These are phyloP conservation scores for Termitomyces sp. DNA, from an alignment of 768 basidiomycete species.

Conservation along the genomic window DNA sequence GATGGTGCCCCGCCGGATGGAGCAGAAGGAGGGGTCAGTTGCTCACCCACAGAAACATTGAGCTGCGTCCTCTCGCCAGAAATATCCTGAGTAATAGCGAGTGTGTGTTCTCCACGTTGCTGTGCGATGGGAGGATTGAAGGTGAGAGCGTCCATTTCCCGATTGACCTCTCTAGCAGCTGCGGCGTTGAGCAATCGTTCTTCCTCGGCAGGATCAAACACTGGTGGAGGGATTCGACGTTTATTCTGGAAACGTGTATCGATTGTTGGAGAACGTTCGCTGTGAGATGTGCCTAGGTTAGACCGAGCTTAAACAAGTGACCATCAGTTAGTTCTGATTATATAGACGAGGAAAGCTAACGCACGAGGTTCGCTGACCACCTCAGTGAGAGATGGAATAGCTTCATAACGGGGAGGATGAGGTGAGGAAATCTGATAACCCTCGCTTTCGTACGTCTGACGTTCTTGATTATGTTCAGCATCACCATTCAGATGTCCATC, in stretches of 20 bases:
- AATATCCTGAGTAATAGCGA: slow-evolving; percentile 15
- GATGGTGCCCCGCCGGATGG: slow-evolving; percentile 38
- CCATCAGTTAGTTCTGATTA: background rate
- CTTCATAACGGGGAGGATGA: slow-evolving; percentile 16
- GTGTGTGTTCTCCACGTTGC: slow-evolving; percentile 16
- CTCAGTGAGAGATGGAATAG: slow-evolving; percentile 4
- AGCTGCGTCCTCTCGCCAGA: slow-evolving; percentile 5
- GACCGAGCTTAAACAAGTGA: background rate
- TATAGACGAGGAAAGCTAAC: background rate
- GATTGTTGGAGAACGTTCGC: slow-evolving; percentile 5
- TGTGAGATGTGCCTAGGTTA: slow-evolving; percentile 1
- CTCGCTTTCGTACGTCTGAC: slow-evolving; percentile 1
- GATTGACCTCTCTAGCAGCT: slow-evolving; percentile 64
- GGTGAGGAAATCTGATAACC: background rate
- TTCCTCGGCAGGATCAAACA: slow-evolving; percentile 38
- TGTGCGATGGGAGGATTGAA: slow-evolving; percentile 22
- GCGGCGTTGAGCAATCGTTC: slow-evolving; percentile 61
- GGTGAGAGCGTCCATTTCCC: slow-evolving; percentile 59
- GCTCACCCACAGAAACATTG: slow-evolving; percentile 5
- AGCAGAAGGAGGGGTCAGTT: slow-evolving; percentile 34
- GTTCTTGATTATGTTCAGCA: background rate
- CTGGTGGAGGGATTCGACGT: slow-evolving; percentile 36
- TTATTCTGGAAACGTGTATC: slow-evolving; percentile 17
- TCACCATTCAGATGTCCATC: slow-evolving; percentile 5
- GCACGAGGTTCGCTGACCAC: slow-evolving; percentile 1